Evolutionary conservation across 805 yeast species (phyloP), one percentile per base, ranked within the genome.

Genomic region (Schwanniomyces polymorphus): DNA sequence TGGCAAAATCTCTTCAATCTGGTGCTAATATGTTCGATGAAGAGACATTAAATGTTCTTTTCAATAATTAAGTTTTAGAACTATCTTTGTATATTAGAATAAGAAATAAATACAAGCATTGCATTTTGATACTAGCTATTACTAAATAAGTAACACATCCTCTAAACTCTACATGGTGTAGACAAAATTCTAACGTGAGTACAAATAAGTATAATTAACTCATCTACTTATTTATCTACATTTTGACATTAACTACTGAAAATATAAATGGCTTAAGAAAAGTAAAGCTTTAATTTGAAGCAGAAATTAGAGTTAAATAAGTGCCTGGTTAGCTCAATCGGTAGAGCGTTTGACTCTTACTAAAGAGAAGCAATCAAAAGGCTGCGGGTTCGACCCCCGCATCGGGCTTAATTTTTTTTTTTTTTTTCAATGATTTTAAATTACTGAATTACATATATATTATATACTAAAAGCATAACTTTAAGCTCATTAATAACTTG

Each of bases 1-100:
- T 83, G 54, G 87, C 86, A 3, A 78, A 79, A 53, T 70, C 81
- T 7, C 68, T 83, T 44, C 84, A 82, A 57, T 78, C 79, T 34
- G 84, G 85, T 11, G 72, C 79, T 12, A 78, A 80, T 52, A 72
- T 83, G 67, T 83, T 82, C 62, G 86, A 82, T 56, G 75, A 74
- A 27, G 84, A 80, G 41, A 71, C 81, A 3, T 59, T 70, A 51
- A 57, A 53, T 16, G 68, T 70, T 5, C 40, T 57, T 11, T 39
- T 43, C 27, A 49, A 41, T 25, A 40, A 37, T 12, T 42, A 38
- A 23, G 10, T 3, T 34, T 35, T 9, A 16, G 21, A 12, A 29
- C 12, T 29, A 12, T 7, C 12, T 31, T 16, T n/a, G 35, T 27
- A 16, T 42, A 42, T 42, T 42, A 33, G 38, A 39, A 31, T 31